Conservation (phyloP, 306 rosid species). For the Macrotyloma uniflorum region DNA sequence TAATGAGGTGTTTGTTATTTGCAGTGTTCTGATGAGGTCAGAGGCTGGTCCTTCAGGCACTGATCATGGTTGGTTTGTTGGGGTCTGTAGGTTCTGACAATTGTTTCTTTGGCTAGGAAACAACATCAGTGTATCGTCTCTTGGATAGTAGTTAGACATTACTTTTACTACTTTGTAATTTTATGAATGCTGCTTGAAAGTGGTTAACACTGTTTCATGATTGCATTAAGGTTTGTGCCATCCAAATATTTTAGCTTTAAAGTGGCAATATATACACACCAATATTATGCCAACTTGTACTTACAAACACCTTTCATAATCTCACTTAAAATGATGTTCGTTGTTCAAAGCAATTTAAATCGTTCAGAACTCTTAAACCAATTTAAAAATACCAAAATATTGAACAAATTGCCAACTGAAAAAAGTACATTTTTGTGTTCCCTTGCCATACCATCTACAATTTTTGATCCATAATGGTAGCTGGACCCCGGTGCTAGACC, state of each 20-base stretch:
- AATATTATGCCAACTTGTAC: not conserved
- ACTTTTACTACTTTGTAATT: not conserved
- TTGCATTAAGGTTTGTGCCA: conserved; percentile 7
- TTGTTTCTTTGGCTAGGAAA: conserved; percentile 74
- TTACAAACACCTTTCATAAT: not conserved
- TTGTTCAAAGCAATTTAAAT: not conserved
- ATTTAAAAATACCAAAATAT: not conserved
- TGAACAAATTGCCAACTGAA: not conserved
- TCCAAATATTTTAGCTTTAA: not conserved
- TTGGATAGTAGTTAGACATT: not conserved
- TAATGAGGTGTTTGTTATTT: conserved; percentile 55
- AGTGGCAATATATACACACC: not conserved
- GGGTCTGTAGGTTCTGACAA: conserved; percentile 76
- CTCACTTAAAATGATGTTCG: not conserved
- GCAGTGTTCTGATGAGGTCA: conserved; percentile 40
- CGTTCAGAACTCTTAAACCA: not conserved
- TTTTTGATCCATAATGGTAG: not conserved
- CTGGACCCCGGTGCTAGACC: not conserved
- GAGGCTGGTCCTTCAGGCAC: conserved; percentile 36
- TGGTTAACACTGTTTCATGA: not conserved
- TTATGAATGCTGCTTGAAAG: not conserved
- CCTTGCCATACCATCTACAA: not conserved
- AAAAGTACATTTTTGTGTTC: not conserved
- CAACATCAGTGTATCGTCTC: conserved; percentile 45
- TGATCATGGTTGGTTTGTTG: conserved; percentile 47